A percentile compares a stretch with the other conserved stretches of the same genome.
Conservation (phyloP, 2,329 filamentous ascomycete species). For the Colletotrichum aenigma region DNA sequence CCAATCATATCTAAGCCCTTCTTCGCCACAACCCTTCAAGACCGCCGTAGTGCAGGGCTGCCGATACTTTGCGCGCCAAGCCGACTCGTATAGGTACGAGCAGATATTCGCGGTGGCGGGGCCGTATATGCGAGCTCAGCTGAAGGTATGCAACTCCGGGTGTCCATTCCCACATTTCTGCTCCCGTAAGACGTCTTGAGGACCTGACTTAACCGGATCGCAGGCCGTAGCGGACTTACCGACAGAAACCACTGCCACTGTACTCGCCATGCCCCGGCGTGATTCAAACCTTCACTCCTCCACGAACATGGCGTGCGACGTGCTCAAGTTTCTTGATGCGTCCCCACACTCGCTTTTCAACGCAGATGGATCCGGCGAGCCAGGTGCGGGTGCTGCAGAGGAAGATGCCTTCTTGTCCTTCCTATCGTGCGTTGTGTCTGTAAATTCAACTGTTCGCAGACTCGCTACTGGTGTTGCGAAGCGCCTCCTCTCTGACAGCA, state of each 20-base stretch:
- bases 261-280: conserved; percentile 40
- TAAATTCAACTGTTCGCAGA: conserved; percentile 52
- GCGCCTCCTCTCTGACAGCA: conserved; percentile 47
- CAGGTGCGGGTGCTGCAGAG: background rate
- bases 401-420: conserved; percentile 56
- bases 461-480: conserved; percentile 53
- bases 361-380: conserved; percentile 22
- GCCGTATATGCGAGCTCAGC: conserved; percentile 59
- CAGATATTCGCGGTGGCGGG: conserved; percentile 60
- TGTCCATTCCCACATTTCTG: background rate
- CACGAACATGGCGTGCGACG: conserved; percentile 51
- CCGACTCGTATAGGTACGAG: conserved; percentile 52
- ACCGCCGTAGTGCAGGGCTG: conserved; percentile 67
- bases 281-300: conserved; percentile 42
- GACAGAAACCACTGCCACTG: conserved; percentile 31
- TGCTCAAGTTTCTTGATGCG: conserved; percentile 61
- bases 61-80: conserved; percentile 63
- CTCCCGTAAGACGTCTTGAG: background rate
- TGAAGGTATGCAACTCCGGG: conserved; percentile 50
- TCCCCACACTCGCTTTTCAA: conserved; percentile 53
- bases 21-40: conserved; percentile 64
- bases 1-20: conserved; percentile 60
- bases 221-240: conserved; percentile 44
- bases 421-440: conserved; percentile 57
- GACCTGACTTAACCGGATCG: background rate